Evolutionary conservation across 768 basidiomycete species (phyloP).

Genomic region (Coprinopsis sp.): DNA sequence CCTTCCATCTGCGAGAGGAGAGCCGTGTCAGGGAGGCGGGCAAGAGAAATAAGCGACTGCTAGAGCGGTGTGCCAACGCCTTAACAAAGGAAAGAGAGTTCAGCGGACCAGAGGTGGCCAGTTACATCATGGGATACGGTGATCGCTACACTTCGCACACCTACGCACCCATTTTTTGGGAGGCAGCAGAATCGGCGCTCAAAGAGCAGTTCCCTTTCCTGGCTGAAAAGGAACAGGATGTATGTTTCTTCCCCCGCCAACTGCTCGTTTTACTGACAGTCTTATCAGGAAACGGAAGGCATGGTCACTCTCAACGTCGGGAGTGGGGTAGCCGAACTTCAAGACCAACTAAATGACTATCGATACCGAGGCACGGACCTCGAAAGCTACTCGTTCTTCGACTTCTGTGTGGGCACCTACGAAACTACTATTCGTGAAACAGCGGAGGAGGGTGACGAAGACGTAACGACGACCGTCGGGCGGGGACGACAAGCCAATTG

Average conservation of each 20-base stretch:
- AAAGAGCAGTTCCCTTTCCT: too few relatives aligned
- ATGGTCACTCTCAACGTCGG: too few relatives aligned
- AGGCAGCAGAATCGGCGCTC: constrained; percentile 9
- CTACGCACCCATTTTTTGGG: constrained; percentile 33
- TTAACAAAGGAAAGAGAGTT: constrained; percentile 33
- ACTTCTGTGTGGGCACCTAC: constrained; percentile 19
- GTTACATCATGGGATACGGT: constrained; percentile 40
- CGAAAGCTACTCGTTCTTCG: constrained; percentile 13
- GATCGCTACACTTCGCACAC: constrained; percentile 33
- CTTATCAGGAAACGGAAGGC: too few relatives aligned
- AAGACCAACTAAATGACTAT: constrained; percentile 20
- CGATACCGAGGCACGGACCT: constrained; percentile 13
- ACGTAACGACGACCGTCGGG: neutral
- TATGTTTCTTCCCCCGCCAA: too few relatives aligned
- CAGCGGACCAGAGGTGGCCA: constrained; percentile 31
- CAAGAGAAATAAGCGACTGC: constrained; percentile 22
- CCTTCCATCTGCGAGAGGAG: constrained; percentile 19
- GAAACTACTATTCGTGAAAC: constrained; percentile 7
- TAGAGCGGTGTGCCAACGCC: constrained; percentile 28
- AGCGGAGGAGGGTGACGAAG: neutral
- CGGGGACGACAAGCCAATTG: constrained; percentile 17
- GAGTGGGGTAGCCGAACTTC: too few relatives aligned
- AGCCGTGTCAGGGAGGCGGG: constrained; percentile 9
- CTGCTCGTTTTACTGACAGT: too few relatives aligned
- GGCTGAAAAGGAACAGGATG: too few relatives aligned